Evolutionary conservation across 306 rosid species (phyloP), one percentile per base, ranked within the genome.

Genomic region (Arachis stenosperma): DNA sequence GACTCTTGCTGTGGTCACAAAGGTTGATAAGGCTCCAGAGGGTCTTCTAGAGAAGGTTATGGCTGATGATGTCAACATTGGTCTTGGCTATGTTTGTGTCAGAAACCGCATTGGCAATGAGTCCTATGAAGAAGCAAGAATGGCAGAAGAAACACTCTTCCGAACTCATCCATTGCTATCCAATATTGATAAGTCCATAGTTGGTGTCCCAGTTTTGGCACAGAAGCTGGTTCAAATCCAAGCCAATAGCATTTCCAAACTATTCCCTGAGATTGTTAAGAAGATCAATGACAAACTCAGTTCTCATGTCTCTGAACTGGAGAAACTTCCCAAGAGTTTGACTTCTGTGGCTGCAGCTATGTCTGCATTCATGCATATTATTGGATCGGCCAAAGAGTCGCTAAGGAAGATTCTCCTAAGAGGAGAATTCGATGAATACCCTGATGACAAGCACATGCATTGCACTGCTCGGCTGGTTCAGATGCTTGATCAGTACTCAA

Each of bases 1-100:
- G 52, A 85, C 88, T 2, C 69, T 85, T 15, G 89, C 84, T 9
- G 86, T 85, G 1, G 84, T 84, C 0, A 84, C 88, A 3, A 84
- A 81, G 33, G 75, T 71, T 6, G 88, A 84, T 4, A 75, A 47
- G 37, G 71, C 82, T 0, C 88, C 86, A 0, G 86, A 85, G 64
- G 86, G 84, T 7, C 53, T 84, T 9, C 42, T 65, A 2, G 86
- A 84, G 81, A 84, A 85, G 63, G 89, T 85, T 0, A 72, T 81
- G 6, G 77, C 84, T 6, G 83, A 85, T 59, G 86, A 85, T 65
- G 86, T 85, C 0, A 85, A 76, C 22, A 79, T 85, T 6, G 89
- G 89, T 0, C 84, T 85, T 22, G 86, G 89, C 1, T 85, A 82
- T 63, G 75, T 85, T 0, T 79, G 86, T 62, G 89, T 82, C 3